Evolutionary conservation across 805 yeast genomes (phyloP), one percentile per base, ranked within the genome.

Genomic region (Metschnikowia aberdeeniae): DNA sequence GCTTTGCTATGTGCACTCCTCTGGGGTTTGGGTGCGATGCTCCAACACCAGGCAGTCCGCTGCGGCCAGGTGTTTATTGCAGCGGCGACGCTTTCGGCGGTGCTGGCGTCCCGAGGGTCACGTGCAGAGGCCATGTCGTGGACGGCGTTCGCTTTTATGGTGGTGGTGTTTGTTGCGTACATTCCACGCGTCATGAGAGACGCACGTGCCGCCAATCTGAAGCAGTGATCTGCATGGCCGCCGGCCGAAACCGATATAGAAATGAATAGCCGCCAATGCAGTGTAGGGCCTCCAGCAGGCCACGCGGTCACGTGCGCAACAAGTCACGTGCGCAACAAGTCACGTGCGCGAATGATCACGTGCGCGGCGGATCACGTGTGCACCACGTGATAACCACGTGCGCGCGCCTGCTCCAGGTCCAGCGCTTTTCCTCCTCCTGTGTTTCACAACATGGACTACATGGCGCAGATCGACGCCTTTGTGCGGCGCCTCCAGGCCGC

Each of bases 1-100:
- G 43, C 49, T 11, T 39, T 49, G 12, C 35, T 45, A 13, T 36
- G 37, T 14, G 46, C 47, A 14, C 57, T 81, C 3, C 35, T 81
- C 2, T 81, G 86, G 84, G 86, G 85, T 0, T 61, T 81, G 26
- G 86, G 86, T 2, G 69, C 86, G 0, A 80, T 82, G 77, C 74
- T 85, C 68, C 74, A 75, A 40, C 81, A 79, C 53, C 79, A 81
- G 41, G 84, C 84, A 0, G 69, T 73, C 0, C 66, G 65, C 32
- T 64, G 82, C 2, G 71, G 77, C 4, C 53, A 57, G 6, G 52
- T 58, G n/a, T 56, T 81, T 28, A 69, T 78, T 0, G 72, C 73
- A 3, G 61, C 67, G 1, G 71, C 84, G 10, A 77, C 84, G 14
- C 69, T 81, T 75, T 64, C 69, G 0, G 68, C 77, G 10, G 58